A percentile compares a stretch with the other conserved stretches of the same genome.
Evolutionary conservation across 192 early-diverging fungal genomes (phyloP).

Genomic region (Dissophora globulifera): DNA sequence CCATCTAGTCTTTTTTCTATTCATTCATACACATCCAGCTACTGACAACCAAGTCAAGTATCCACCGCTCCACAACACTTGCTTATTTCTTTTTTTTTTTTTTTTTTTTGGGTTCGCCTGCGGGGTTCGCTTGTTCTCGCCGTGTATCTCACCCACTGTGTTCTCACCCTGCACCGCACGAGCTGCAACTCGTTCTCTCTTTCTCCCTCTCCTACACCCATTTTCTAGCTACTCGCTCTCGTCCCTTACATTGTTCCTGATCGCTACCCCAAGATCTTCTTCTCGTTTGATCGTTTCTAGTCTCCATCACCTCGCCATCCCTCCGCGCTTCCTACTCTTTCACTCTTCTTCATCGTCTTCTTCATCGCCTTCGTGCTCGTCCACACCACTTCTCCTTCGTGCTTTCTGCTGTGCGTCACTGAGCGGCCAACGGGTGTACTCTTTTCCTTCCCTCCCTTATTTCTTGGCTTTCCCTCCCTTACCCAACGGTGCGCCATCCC

Average conservation of each 20-base stretch:
- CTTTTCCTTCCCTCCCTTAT: too few relatives aligned
- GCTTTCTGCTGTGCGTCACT: too few relatives aligned
- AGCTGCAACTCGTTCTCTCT: not conserved
- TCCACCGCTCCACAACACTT: not conserved
- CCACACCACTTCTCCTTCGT: too few relatives aligned
- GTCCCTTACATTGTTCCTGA: conserved; percentile 11
- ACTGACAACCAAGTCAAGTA: too few relatives aligned
- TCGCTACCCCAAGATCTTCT: not conserved
- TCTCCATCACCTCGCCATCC: not conserved
- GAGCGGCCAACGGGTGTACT: too few relatives aligned
- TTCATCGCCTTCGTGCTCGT: not conserved
- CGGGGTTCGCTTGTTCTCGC: too few relatives aligned
- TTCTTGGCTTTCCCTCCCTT: not conserved
- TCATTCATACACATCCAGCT: not conserved
- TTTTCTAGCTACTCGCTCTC: not conserved
- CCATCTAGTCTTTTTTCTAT: not conserved
- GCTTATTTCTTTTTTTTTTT: too few relatives aligned
- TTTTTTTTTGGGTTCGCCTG: too few relatives aligned
- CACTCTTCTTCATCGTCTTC: not conserved
- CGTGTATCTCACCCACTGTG: too few relatives aligned
- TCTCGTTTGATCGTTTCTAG: not conserved
- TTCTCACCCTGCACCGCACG: too few relatives aligned
- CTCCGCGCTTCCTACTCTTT: not conserved
- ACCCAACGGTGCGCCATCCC: not conserved
- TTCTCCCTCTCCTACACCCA: not conserved